Conservation (phyloP, 164 flowering plant species). For the Kingdonia uniflora region DNA sequence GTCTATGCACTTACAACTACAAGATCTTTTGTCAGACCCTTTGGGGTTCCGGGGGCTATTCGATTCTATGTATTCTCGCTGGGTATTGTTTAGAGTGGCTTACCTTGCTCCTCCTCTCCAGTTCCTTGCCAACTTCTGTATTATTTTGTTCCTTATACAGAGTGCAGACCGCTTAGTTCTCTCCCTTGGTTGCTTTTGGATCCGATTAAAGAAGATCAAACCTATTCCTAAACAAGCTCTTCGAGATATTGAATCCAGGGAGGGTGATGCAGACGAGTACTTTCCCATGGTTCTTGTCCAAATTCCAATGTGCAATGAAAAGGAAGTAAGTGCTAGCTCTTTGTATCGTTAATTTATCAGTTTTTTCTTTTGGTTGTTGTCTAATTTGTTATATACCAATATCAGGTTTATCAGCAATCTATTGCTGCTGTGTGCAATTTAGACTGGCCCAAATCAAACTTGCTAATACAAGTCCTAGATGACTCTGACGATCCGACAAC, state of each 20-base stretch:
- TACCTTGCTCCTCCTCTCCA: constrained; percentile 92
- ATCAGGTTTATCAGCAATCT: constrained; percentile 95
- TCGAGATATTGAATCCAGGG: constrained; percentile 58
- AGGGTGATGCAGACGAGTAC: constrained; percentile 27
- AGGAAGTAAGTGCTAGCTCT: constrained; percentile 47
- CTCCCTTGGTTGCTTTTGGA: constrained; percentile 91
- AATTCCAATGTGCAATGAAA: constrained; percentile 99
- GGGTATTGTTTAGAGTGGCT: constrained; percentile 77
- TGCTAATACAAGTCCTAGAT: constrained; percentile 80
- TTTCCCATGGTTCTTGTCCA: constrained; percentile 95
- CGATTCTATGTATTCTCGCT: constrained; percentile 49
- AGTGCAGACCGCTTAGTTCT: constrained; percentile 66
- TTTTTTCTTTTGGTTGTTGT: not conserved
- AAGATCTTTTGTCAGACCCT: constrained; percentile 25
- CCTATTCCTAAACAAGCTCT: constrained; percentile 42
- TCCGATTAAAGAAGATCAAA: constrained; percentile 66
- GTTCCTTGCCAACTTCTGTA: constrained; percentile 65
- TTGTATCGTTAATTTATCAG: not conserved
- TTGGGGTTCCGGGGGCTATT: constrained; percentile 40
- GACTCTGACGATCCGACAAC: constrained; percentile 89
- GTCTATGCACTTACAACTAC: constrained; percentile 30
- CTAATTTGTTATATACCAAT: not conserved
- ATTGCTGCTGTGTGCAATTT: constrained; percentile 87
- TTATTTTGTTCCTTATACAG: constrained; percentile 70
- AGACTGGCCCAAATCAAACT: constrained; percentile 83